Base-by-base conservation (phyloP, 192 early-diverging fungal genomes). In the Coemansia sp. region DNA sequence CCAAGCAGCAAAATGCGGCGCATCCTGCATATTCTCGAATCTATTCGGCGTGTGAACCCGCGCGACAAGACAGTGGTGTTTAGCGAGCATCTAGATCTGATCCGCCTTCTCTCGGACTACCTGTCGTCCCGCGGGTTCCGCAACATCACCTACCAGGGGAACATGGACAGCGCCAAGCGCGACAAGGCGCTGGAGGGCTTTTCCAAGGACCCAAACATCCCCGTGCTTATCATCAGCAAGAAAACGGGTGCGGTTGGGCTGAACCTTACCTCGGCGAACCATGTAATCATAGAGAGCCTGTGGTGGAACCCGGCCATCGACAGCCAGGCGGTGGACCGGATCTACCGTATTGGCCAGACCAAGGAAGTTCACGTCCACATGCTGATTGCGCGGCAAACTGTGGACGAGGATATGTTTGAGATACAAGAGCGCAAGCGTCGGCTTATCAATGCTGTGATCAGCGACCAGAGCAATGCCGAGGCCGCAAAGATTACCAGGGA, bases 241-340 rank as follows among this genome's bases (percentile, higher is more conserved):
- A 84, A 82, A 43, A 85, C 83, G 32, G 88, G 84, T 6, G 78
- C 78, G 1, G 54, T 86, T 38, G 90, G 86, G 8, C 62, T 89
- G 16, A 92, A 92, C 46, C 47, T 88, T 14, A 75, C 67, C 8
- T 61, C 51, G 3, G 84, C 84, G 0, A 86, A 80, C 67, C 75
- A 77, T 14, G 82, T 92, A 5, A 83, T 92, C 23, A 47, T 92
- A 22, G 73, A 88, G 60, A 85, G 88, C 45, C 61, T 86, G 31
- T 92, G 90, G 90, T 84, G 83, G 84, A 95, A 94, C 51, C 94
- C 92, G 3, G 88, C 94, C 47, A 89, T 89, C 59, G 90, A 97
- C 56, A 47, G 85, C 28, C 90, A 92, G 65, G 91, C 91, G 8
- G 89, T 92, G 77, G 90, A 91, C 10, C 80, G 94, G 29, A 89